A percentile compares a stretch with the other conserved stretches of the same genome.
Conservation (phyloP, 306 rosid genomes). For the Glycine soja region DNA sequence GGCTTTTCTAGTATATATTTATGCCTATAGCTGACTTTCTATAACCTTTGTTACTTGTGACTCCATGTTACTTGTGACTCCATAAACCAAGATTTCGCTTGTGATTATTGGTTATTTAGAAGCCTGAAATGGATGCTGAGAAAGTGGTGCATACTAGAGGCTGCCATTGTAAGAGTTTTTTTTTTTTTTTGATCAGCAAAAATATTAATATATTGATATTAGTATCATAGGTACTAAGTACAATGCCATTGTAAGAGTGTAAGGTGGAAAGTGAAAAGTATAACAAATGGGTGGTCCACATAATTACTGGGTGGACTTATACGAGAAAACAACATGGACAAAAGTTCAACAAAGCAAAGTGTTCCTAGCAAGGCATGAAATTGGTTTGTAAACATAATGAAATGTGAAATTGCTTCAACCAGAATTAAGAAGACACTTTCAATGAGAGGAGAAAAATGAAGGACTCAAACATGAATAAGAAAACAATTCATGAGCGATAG, state of each 20-base stretch:
- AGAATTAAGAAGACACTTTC: background rate
- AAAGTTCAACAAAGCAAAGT: background rate
- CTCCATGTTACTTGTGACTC: background rate
- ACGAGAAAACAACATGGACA: no score
- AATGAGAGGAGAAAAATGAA: background rate
- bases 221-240: no score
- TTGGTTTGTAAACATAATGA: background rate
- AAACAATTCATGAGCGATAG: background rate
- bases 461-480: background rate
- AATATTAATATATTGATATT: no score
- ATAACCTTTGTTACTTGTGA: background rate
- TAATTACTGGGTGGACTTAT: no score
- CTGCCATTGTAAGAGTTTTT: conserved; percentile 86
- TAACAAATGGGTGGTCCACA: no score
- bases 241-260: conserved; percentile 91
- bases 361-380: background rate
- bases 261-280: conserved; percentile 81
- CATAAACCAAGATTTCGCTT: conserved; percentile 3
- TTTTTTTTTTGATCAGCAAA: no score
- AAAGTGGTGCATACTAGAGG: conserved; percentile 73
- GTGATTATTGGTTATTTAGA: conserved; percentile 12
- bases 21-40: background rate
- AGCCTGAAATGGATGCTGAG: conserved; percentile 64
- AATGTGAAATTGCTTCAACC: background rate
- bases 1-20: background rate